These are phyloP conservation scores for Lepraria neglecta DNA, from an alignment of 495 filamentous ascomycete genomes.

Conservation along the genomic window DNA sequence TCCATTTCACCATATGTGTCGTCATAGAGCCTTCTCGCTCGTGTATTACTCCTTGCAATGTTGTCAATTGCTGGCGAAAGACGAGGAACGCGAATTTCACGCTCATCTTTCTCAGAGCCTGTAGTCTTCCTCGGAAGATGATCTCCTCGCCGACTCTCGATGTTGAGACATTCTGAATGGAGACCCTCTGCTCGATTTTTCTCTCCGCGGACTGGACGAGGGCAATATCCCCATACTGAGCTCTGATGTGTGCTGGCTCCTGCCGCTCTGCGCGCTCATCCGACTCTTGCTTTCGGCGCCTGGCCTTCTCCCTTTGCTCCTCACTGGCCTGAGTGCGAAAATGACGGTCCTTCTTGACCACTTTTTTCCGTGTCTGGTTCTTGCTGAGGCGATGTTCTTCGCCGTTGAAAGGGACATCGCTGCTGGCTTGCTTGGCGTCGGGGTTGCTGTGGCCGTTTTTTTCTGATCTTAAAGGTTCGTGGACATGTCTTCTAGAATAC, in stretches of 20 bases:
- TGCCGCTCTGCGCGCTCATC: conserved; percentile 42
- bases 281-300: conserved; percentile 34
- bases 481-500: too few relatives aligned
- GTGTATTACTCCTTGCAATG: conserved; percentile 70
- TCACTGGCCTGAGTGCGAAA: too few relatives aligned
- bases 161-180: conserved; percentile 49
- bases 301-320: conserved; percentile 43
- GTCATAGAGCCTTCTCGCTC: conserved; percentile 46
- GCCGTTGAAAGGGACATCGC: too few relatives aligned
- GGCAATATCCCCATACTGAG: conserved; percentile 53
- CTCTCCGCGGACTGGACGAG: conserved; percentile 46
- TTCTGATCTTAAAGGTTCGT: too few relatives aligned
- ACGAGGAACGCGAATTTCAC: conserved; percentile 85
- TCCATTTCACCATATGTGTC: conserved; percentile 58
- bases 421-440: too few relatives aligned
- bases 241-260: conserved; percentile 47
- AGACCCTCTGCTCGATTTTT: conserved; percentile 38
- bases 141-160: conserved; percentile 62
- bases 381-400: too few relatives aligned
- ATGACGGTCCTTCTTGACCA: too few relatives aligned
- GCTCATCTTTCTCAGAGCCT: conserved; percentile 78
- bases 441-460: too few relatives aligned
- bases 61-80: conserved; percentile 69
- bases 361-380: too few relatives aligned
- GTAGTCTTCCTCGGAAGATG: conserved; percentile 71